These are phyloP conservation scores for Lonicera japonica DNA, from an alignment of 129 eudicot species.

Conservation along the genomic window DNA sequence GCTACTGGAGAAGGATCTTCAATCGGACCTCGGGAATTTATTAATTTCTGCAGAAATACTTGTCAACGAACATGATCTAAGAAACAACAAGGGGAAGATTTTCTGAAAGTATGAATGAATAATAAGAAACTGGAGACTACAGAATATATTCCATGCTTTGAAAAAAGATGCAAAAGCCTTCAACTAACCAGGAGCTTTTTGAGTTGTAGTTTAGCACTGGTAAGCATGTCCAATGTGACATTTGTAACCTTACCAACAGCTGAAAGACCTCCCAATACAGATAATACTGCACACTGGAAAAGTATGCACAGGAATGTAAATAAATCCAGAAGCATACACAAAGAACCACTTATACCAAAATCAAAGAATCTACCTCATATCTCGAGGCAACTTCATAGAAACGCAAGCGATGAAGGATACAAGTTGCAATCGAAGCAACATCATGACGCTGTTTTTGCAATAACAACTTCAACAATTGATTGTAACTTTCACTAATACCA, in stretches of 20 bases:
- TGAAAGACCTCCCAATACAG: slow-evolving; percentile 55
- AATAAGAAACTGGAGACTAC: not conserved
- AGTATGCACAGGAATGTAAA: not conserved
- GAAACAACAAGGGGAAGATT: slow-evolving; percentile 10
- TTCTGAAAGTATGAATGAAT: not conserved
- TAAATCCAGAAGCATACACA: not conserved
- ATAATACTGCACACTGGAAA: slow-evolving; percentile 62
- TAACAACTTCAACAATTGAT: slow-evolving; percentile 66
- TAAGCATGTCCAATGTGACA: slow-evolving; percentile 52
- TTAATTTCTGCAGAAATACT: slow-evolving; percentile 67
- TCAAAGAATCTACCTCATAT: slow-evolving; percentile 64
- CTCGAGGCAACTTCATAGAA: slow-evolving; percentile 85
- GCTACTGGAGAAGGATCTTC: slow-evolving; percentile 93
- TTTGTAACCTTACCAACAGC: slow-evolving; percentile 30
- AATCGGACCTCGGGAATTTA: slow-evolving; percentile 53
- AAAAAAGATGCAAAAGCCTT: slow-evolving; percentile 3
- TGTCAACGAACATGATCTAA: slow-evolving; percentile 21
- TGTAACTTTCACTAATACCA: slow-evolving; percentile 80
- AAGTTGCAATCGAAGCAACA: slow-evolving; percentile 82
- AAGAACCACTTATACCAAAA: not conserved
- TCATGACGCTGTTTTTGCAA: slow-evolving; percentile 89
- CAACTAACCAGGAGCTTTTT: slow-evolving; percentile 72
- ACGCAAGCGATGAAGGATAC: slow-evolving; percentile 75
- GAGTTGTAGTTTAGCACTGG: slow-evolving; percentile 63
- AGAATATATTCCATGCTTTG: not conserved